A percentile compares a stretch with the other conserved stretches of the same genome.
These are phyloP conservation scores for Podaxis rugospora DNA, from an alignment of 768 basidiomycete genomes.

Conservation along the genomic window DNA sequence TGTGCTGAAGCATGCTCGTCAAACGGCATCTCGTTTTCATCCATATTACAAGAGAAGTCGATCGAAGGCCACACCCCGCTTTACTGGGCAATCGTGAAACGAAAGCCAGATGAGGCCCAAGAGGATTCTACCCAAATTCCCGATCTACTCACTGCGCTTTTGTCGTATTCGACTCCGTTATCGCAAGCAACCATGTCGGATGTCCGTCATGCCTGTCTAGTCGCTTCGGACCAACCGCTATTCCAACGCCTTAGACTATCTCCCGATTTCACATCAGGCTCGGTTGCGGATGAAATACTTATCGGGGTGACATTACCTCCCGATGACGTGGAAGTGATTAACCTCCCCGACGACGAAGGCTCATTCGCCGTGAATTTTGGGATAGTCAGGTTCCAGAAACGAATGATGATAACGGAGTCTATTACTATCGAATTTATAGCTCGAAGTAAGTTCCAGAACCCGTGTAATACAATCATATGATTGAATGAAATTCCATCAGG, in stretches of 20 bases:
- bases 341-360: constrained; percentile 43
- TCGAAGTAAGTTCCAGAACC: constrained; percentile 26
- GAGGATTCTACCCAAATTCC: constrained; percentile 26
- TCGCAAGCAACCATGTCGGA: constrained; percentile 46
- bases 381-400: constrained; percentile 59
- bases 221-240: constrained; percentile 54
- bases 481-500: constrained; percentile 25
- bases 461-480: not conserved
- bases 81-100: constrained; percentile 73
- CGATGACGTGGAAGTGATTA: constrained; percentile 54
- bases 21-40: constrained; percentile 45
- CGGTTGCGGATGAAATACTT: constrained; percentile 49
- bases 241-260: constrained; percentile 56
- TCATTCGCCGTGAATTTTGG: constrained; percentile 51
- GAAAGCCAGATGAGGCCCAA: constrained; percentile 32
- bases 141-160: constrained; percentile 44
- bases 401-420: constrained; percentile 59
- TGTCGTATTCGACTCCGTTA: constrained; percentile 47
- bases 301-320: constrained; percentile 37
- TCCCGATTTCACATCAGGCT: constrained; percentile 47
- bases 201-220: constrained; percentile 61
- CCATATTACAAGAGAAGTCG: constrained; percentile 55
- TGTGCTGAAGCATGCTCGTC: constrained; percentile 58
- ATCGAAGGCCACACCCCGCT: constrained; percentile 64
- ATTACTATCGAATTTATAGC: constrained; percentile 67